These are phyloP conservation scores for Phaffia tasmanica DNA, from an alignment of 768 basidiomycete species.

Conservation along the genomic window DNA sequence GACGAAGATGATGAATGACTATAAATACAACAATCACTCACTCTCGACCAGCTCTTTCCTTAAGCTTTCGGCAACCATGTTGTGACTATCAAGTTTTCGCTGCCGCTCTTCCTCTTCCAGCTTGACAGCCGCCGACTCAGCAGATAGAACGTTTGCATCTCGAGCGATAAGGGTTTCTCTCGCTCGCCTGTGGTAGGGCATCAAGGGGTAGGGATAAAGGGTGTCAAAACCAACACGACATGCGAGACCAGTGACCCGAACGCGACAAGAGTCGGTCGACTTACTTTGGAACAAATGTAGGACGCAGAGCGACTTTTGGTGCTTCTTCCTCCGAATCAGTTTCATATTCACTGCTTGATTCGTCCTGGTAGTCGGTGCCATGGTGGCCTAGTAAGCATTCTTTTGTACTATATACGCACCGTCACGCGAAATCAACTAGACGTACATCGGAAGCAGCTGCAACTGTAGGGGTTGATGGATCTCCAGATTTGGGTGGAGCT, in stretches of 20 bases:
- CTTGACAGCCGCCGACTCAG: constrained; percentile 53
- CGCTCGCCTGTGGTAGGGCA: constrained; percentile 42
- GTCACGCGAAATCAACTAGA: not conserved
- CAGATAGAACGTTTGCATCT: constrained; percentile 51
- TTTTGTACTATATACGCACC: constrained; percentile 29
- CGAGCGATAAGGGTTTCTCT: constrained; percentile 42
- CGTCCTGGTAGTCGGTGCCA: constrained; percentile 18
- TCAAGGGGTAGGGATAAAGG: no score
- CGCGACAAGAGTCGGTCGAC: constrained; percentile 31
- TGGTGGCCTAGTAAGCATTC: constrained; percentile 37
- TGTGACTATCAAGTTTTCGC: constrained; percentile 74
- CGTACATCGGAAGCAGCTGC: constrained; percentile 40
- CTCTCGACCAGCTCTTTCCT: constrained; percentile 82
- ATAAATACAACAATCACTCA: constrained; percentile 40
- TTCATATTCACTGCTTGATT: constrained; percentile 33
- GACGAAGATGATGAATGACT: not conserved
- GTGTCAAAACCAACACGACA: not conserved
- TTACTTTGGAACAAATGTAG: constrained; percentile 90
- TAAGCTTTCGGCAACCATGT: constrained; percentile 89
- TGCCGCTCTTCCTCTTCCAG: constrained; percentile 69
- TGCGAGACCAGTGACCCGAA: constrained; percentile 1
- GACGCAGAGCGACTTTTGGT: constrained; percentile 61
- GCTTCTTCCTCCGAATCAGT: constrained; percentile 36
- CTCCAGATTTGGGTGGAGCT: constrained; percentile 14
- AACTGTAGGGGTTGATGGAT: constrained; percentile 31